Evolutionary conservation across 306 rosid genomes (phyloP).

Genomic region (Dryas alaskensis): DNA sequence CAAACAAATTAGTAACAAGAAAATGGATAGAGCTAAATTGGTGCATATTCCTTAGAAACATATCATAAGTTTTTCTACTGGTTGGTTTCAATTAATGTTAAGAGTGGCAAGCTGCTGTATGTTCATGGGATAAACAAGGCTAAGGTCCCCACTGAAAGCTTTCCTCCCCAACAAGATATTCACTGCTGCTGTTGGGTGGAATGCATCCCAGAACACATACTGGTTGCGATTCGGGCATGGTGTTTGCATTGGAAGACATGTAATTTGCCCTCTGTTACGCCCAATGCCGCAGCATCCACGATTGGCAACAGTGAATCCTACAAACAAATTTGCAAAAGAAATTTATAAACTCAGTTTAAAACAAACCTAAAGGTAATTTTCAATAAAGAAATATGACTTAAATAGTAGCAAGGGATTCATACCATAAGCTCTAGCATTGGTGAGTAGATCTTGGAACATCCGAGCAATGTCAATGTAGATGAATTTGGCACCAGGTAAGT

Average conservation of each 20-base stretch:
- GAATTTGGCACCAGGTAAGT: conserved; percentile 68
- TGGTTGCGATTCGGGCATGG: conserved; percentile 65
- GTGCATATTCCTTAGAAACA: background rate
- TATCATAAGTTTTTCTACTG: background rate
- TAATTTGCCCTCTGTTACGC: conserved; percentile 80
- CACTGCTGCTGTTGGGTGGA: conserved; percentile 84
- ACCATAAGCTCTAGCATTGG: conserved; percentile 64
- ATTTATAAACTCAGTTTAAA: background rate
- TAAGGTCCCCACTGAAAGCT: conserved; percentile 61
- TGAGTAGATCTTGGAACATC: conserved; percentile 61
- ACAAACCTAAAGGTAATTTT: background rate
- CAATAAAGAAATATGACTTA: background rate
- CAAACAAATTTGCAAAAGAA: background rate
- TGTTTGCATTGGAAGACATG: conserved; percentile 80
- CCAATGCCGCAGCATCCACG: conserved; percentile 94
- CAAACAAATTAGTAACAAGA: background rate
- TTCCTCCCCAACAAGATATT: conserved; percentile 59
- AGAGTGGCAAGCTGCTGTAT: conserved; percentile 70
- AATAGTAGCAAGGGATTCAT: conserved; percentile 5
- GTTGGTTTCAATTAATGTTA: background rate
- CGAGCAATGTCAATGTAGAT: conserved; percentile 45
- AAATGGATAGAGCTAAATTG: background rate
- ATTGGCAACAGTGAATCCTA: conserved; percentile 53
- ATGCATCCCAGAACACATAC: conserved; percentile 92
- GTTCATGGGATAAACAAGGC: conserved; percentile 56